Evolutionary conservation across 2,329 filamentous ascomycete species (phyloP), one percentile per base, ranked within the genome.

Genomic region (Zasmidium cellare): DNA sequence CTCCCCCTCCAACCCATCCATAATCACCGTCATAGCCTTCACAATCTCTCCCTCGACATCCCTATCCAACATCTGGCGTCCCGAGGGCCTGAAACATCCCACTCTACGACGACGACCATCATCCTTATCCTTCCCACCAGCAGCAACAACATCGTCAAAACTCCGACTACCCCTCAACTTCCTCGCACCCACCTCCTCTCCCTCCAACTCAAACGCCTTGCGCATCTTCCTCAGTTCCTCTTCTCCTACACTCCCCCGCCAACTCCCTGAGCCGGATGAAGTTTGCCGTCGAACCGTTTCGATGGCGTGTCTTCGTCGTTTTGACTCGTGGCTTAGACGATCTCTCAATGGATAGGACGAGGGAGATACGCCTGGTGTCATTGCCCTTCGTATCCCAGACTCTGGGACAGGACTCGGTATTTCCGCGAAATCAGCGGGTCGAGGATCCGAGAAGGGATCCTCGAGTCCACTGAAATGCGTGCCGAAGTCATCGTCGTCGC

Each of bases 391-490:
- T n/a, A n/a, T n/a, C n/a, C n/a, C n/a, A 28, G 25, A 28, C 23
- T 49, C 16, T 9, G 51, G 12, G 3, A 25, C 9, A 16, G 16
- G 47, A 49, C 16, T 41, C 16, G 35, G 35, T n/a, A 41, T 3
- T 18, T 41, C 35, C 5, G 35, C 35, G 5, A 28, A 47, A 9
- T 41, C 51, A 20, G 47, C 41, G 3, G 46, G 25, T 5, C 6
- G 48, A 14, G 41, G 45, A 31, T 62, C 59, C 14, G 56, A 38
- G 51, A 62, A 64, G 3, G 59, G 61, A 35, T 64, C 59, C 18
- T 60, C 59, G 1, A 64, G 51, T 2, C 53, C 59, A 25, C 53
- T 62, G 50, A 64, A 58, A 31, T 58, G 49, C 1, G 50, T 49
- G 3, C 50, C 56, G 16, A 46, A 31, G 16, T 58, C 48, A 31